Base-by-base conservation (phyloP, 345 rosid species). In the Euclidium syriacum region DNA sequence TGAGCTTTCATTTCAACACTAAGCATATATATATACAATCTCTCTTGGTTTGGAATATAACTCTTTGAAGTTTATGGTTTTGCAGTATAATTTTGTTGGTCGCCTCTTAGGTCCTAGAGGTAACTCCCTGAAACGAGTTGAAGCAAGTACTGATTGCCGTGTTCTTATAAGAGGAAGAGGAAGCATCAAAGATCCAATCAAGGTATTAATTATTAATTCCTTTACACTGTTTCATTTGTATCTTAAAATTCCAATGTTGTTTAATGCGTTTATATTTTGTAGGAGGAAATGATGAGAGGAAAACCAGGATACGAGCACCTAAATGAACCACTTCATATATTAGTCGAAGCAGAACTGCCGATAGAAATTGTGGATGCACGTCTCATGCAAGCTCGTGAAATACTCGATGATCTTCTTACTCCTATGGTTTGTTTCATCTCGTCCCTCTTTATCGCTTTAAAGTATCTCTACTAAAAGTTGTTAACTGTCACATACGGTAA, bases 91-190 rank as follows among this genome's bases (percentile, higher is more conserved):
- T 75, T 95, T 95, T 75, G 99, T 95, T 11, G 98, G 99, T 23
- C 98, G 98, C 59, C 94, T 95, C 64, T 85, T 95, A 62, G 99
- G 98, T 29, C 99, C 98, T 44, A 79, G 98, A 71, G 99, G 99
- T 7, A 88, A 95, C 82, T 95, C 99, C 23, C 86, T 95, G 29
- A 95, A 90, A 79, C 82, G 99, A 33, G 95, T 95, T 73, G 99
- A 95, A 83, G 94, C 95, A 54, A 90, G 73, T 73, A 95, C 98
- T 3, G 95, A 85, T 15, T 95, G 99, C 17, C 96, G 88, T 54
- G 90, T 95, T 59, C 75, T 90, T 59, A 95, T 95, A 23, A 88
- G 99, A 77, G 99, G 99, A 40, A 80, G 81, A 41, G 99, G 99
- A 48, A 90, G 98, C 67, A 88, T 90, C 15, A 95, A 90, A 75